Evolutionary conservation across 2,329 filamentous ascomycete genomes (phyloP), one percentile per base, ranked within the genome.

Genomic region (Clonostachys rhizophaga): DNA sequence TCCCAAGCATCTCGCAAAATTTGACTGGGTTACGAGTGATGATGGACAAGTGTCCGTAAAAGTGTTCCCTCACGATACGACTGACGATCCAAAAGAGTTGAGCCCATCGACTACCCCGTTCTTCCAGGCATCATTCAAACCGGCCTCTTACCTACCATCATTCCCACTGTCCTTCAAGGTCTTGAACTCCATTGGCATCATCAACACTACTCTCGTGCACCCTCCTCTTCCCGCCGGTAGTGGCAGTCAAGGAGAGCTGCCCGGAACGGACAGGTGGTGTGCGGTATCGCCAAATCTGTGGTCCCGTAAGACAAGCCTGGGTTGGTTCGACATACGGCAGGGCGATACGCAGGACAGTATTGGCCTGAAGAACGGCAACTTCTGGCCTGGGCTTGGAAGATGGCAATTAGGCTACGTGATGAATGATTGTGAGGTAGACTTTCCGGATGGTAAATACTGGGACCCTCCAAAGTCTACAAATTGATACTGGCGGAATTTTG

Each of bases 1-100:
- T 33, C 75, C 76, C 12, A 80, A 80, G 53, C 75, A 79, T 47
- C 67, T 79, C 13, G 77, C 77, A 35, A 62, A 62, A 11, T 80
- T 80, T 54, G 65, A 68, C 13, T 80, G 43, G 40, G 36, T 40
- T 16, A 59, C 57, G 6, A 45, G 59, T 14, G 59, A 59, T n/a
- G 47, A 60, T 16, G 60, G 61, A 14, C 54, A 58, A 34, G 60
- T 61, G 9, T 54, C 51, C 8, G 60, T 73, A 47, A 57, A 64
- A 33, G 67, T 74, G 30, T 72, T 59, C 50, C 68, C 69, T 1
- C 55, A 67, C 47, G 65, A 69, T 52, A 61, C 58, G 0, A 47
- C 42, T 3, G 50, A 44, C 33, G 59, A 63, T 47, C 8, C 49
- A 3, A 47, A 52, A 14, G 64, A 68, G 37, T 39, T 57, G 6